Evolutionary conservation across 2,329 filamentous ascomycete genomes (phyloP).

Genomic region (Phyllosticta citribraziliensis): DNA sequence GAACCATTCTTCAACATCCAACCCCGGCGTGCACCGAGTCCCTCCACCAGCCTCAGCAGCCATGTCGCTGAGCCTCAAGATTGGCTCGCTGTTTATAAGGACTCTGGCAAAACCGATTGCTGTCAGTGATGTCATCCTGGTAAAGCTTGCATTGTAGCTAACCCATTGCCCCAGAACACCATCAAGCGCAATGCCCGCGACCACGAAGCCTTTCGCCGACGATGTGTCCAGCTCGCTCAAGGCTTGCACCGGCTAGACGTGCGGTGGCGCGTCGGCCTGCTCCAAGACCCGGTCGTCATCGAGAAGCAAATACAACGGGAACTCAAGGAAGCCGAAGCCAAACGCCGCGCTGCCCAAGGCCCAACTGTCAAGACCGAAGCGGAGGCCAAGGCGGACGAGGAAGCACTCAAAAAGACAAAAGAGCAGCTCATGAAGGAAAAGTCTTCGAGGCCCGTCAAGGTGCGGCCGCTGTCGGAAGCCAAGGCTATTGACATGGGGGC

Average conservation of each 20-base stretch:
- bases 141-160: neutral
- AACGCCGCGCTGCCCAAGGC: constrained; percentile 31
- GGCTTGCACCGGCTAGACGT: constrained; percentile 56
- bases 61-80: constrained; percentile 58
- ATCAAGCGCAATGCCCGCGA: constrained; percentile 60
- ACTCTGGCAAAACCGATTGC: constrained; percentile 60
- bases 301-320: constrained; percentile 44
- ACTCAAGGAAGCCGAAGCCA: constrained; percentile 44
- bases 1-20: neutral
- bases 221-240: constrained; percentile 55
- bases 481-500: constrained; percentile 61
- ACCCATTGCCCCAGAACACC: constrained; percentile 42
- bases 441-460: constrained; percentile 36
- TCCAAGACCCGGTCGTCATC: constrained; percentile 51
- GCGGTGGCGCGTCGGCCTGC: constrained; percentile 54
- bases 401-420: constrained; percentile 37
- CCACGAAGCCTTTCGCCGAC: constrained; percentile 53
- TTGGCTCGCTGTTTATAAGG: constrained; percentile 54
- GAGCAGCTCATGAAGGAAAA: constrained; percentile 36
- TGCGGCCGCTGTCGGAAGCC: constrained; percentile 54
- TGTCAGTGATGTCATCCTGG: constrained; percentile 34
- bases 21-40: neutral
- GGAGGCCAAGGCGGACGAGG: constrained; percentile 47
- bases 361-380: constrained; percentile 55
- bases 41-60: constrained; percentile 4